Evolutionary conservation across 768 basidiomycete species (phyloP).

Genomic region (Nidularia sp.): DNA sequence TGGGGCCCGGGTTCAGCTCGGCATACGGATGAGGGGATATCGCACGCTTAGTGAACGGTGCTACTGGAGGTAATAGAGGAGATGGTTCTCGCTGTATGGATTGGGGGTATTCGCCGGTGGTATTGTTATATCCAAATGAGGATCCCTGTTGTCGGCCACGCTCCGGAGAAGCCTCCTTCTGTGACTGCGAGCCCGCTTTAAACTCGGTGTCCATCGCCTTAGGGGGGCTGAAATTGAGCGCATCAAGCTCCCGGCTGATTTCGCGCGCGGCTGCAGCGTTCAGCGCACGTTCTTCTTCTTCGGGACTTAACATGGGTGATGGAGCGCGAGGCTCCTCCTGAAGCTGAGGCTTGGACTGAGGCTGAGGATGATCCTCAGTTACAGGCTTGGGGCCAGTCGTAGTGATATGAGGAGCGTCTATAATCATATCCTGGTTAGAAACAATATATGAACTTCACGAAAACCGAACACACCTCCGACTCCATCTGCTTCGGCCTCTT

Average conservation of each 20-base stretch:
- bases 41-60: constrained; percentile 32
- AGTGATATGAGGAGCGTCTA: too few relatives aligned
- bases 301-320: constrained; percentile 1
- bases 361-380: not conserved
- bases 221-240: constrained; percentile 34
- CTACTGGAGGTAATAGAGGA: constrained; percentile 29
- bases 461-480: too few relatives aligned
- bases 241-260: constrained; percentile 60
- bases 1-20: constrained; percentile 14
- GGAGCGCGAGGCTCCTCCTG: not conserved
- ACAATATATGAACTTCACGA: too few relatives aligned
- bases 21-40: constrained; percentile 35
- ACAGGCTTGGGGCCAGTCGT: too few relatives aligned
- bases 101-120: not conserved
- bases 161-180: constrained; percentile 9
- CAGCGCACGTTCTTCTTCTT: constrained; percentile 49
- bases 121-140: not conserved
- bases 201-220: constrained; percentile 3
- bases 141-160: constrained; percentile 6
- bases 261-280: constrained; percentile 69
- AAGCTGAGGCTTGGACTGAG: not conserved
- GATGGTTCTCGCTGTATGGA: constrained; percentile 3
- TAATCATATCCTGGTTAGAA: too few relatives aligned
- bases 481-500: too few relatives aligned
- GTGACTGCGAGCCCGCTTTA: constrained; percentile 7